Evolutionary conservation across 2,329 filamentous ascomycete genomes (phyloP).

Genomic region (Claviceps arundinis): DNA sequence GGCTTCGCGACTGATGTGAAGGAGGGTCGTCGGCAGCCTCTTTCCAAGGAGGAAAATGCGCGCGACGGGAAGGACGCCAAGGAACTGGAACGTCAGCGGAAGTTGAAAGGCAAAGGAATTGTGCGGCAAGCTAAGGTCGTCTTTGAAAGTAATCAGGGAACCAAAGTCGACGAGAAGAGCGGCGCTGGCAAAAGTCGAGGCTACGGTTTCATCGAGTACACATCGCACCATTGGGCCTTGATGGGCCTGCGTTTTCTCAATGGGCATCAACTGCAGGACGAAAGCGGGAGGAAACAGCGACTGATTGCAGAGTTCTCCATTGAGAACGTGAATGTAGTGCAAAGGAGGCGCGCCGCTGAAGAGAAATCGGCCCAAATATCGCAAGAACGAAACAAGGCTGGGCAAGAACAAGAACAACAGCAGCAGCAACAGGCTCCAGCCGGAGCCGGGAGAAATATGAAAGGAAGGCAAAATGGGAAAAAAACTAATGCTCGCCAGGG

Average conservation of each 20-base stretch:
- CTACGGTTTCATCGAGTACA: conserved; percentile 96
- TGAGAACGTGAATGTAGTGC: conserved; percentile 93
- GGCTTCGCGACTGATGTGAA: conserved; percentile 89
- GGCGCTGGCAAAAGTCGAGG: conserved; percentile 77
- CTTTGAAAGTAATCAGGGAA: conserved; percentile 75
- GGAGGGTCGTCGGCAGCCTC: conserved; percentile 54
- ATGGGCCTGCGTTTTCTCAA: conserved; percentile 95
- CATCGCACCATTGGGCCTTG: conserved; percentile 80
- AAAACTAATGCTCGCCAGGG: background rate
- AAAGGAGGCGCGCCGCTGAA: conserved; percentile 42
- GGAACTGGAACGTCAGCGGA: conserved; percentile 67
- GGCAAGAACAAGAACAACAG: no score
- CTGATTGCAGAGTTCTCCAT: conserved; percentile 95
- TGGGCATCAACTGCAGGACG: conserved; percentile 49
- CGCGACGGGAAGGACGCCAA: conserved; percentile 70
- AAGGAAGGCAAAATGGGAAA: background rate
- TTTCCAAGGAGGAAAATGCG: conserved; percentile 80
- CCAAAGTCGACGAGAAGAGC: conserved; percentile 64
- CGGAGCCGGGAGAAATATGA: background rate
- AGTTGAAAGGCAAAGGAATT: conserved; percentile 69
- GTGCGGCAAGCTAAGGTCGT: conserved; percentile 91
- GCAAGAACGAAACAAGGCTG: conserved; percentile 22
- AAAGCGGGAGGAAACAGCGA: conserved; percentile 68
- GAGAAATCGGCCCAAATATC: conserved; percentile 19
- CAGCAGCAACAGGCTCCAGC: background rate